Conservation (phyloP, 176 grass and related monocot species). For the Carex parvula region DNA sequence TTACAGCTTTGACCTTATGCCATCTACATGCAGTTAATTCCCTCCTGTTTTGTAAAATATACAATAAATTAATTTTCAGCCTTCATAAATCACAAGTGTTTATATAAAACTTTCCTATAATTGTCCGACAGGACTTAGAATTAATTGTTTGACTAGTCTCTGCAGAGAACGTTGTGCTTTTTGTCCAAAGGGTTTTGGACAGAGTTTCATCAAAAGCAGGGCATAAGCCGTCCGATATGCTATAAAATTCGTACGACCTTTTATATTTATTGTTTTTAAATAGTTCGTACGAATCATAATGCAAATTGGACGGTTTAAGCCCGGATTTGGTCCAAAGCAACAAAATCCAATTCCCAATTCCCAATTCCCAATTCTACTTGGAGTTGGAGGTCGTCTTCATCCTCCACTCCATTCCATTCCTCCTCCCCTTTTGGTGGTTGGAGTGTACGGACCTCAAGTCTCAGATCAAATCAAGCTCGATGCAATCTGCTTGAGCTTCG, state of each 20-base stretch:
- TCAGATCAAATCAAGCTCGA: constrained; percentile 12
- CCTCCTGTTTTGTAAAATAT: not conserved
- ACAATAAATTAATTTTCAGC: not conserved
- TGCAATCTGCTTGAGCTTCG: not conserved
- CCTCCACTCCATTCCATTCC: not conserved
- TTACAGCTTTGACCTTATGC: not conserved
- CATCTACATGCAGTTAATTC: not conserved
- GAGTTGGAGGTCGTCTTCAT: not conserved
- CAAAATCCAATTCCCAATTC: no score
- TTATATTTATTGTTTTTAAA: no score
- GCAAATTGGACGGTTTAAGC: no score
- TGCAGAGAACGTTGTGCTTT: no score
- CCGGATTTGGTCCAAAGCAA: no score
- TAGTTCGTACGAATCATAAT: no score
- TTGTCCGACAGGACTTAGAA: not conserved
- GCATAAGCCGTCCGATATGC: no score
- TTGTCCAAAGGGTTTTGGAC: no score
- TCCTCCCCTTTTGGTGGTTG: not conserved
- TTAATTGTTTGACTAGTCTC: constrained; percentile 1
- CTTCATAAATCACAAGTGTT: not conserved
- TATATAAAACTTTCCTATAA: not conserved
- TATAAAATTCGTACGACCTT: no score
- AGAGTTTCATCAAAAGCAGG: no score
- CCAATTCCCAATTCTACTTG: no score
- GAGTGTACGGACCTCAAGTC: not conserved